Evolutionary conservation across 2,329 filamentous ascomycete genomes (phyloP).

Genomic region (Davidsoniella australis): DNA sequence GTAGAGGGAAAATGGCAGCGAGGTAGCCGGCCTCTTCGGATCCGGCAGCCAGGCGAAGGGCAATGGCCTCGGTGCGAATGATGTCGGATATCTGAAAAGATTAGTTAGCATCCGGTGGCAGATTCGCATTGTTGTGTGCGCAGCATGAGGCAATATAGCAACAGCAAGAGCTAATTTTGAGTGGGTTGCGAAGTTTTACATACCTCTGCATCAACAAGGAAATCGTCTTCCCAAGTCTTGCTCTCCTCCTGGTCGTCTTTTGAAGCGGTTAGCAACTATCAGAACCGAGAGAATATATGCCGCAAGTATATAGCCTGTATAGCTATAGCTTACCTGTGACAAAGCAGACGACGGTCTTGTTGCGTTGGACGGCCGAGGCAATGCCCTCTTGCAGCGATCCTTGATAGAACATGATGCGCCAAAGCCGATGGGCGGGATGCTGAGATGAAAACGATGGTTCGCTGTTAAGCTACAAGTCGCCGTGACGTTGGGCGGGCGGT

Average conservation of each 20-base stretch:
- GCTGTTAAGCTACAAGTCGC: too few species aligned
- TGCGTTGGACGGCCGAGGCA: conserved; percentile 51
- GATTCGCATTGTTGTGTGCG: background rate
- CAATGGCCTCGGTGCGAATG: conserved; percentile 45
- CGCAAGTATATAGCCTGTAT: background rate
- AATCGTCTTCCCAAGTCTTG: conserved; percentile 54
- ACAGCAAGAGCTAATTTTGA: background rate
- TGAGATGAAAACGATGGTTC: too few species aligned
- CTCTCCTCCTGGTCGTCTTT: conserved; percentile 55
- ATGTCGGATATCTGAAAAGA: conserved; percentile 32
- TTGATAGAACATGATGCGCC: conserved; percentile 53
- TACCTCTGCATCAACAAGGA: conserved; percentile 40
- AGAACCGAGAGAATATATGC: background rate
- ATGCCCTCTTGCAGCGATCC: conserved; percentile 73
- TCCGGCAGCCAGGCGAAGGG: conserved; percentile 52
- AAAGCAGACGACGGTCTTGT: conserved; percentile 72
- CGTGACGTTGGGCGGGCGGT: too few species aligned
- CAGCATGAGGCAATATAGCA: background rate
- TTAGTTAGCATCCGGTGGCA: background rate
- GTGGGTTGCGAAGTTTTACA: conserved; percentile 12
- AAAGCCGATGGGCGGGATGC: too few species aligned
- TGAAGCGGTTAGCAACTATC: background rate
- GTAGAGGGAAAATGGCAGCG: conserved; percentile 66
- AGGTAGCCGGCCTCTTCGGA: conserved; percentile 71
- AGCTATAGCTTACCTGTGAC: conserved; percentile 43